Conservation (phyloP, 2,329 filamentous ascomycete genomes). For the Cadophora sp. region DNA sequence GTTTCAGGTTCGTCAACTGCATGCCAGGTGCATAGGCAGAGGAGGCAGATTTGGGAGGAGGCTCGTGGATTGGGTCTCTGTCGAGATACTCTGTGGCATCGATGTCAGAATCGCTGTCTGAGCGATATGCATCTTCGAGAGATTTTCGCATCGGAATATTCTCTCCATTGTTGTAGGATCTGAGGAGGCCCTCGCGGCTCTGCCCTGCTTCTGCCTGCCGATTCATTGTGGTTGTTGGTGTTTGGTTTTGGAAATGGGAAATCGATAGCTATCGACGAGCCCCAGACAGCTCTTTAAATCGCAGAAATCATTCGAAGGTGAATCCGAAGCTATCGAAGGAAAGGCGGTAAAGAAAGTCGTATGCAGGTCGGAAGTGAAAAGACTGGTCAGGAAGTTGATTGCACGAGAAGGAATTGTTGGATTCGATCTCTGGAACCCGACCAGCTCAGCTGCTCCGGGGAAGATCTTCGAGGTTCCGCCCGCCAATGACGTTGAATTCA, state of each 20-base stretch:
- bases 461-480: neutral
- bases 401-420: neutral
- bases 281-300: conserved; percentile 7
- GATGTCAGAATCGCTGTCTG: conserved; percentile 48
- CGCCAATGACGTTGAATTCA: conserved; percentile 7
- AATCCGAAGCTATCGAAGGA: neutral
- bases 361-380: conserved; percentile 1
- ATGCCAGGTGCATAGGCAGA: conserved; percentile 34
- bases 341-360: conserved; percentile 12
- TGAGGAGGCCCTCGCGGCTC: conserved; percentile 44
- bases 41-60: conserved; percentile 40
- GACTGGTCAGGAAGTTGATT: neutral
- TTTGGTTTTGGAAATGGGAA: neutral
- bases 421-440: neutral
- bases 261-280: neutral
- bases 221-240: conserved; percentile 33
- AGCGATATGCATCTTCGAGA: conserved; percentile 43
- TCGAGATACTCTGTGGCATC: conserved; percentile 50
- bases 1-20: conserved; percentile 33
- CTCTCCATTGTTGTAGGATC: conserved; percentile 36
- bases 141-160: conserved; percentile 43
- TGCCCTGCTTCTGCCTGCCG: conserved; percentile 34
- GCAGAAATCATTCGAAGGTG: conserved; percentile 11
- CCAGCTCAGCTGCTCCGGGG: conserved; percentile 5
- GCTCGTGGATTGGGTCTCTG: conserved; percentile 44